Evolutionary conservation across 352 stramenopile genomes (phyloP).

Genomic region (Globisporangium megalacanthum): DNA sequence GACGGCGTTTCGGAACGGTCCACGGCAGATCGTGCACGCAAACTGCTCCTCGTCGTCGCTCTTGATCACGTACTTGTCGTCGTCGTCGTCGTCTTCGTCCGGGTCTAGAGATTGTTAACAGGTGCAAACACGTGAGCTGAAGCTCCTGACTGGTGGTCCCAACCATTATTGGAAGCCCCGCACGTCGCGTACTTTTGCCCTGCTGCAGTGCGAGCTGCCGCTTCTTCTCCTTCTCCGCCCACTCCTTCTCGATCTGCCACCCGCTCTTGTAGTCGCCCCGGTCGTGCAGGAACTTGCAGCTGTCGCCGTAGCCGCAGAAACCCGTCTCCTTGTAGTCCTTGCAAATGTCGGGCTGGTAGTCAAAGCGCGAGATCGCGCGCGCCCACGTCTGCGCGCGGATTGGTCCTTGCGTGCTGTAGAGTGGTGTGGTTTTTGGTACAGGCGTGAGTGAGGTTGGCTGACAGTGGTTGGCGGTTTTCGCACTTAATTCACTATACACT

Average conservation of each 20-base stretch:
- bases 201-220: constrained; percentile 71
- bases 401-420: constrained; percentile 85
- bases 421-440: no score
- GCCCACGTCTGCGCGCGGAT: constrained; percentile 94
- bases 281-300: constrained; percentile 98
- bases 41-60: constrained; percentile 84
- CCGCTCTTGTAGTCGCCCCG: constrained; percentile 96
- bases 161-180: constrained; percentile 2
- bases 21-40: constrained; percentile 94
- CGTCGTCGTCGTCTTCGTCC: constrained; percentile 53
- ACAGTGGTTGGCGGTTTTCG: no score
- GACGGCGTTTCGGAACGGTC: constrained; percentile 91
- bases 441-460: no score
- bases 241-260: constrained; percentile 97
- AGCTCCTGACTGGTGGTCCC: not conserved
- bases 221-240: constrained; percentile 90
- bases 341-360: constrained; percentile 98
- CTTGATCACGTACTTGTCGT: constrained; percentile 59
- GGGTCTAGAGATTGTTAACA: constrained; percentile 11
- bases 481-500: not conserved
- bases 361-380: constrained; percentile 93
- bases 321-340: constrained; percentile 99
- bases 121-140: not conserved
- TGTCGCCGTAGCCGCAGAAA: constrained; percentile 97
- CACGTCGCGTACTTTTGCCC: constrained; percentile 24